phyloP scores from a whole-genome alignment of 805 yeast genomes.

The Myxozyma melibiosi region DNA sequence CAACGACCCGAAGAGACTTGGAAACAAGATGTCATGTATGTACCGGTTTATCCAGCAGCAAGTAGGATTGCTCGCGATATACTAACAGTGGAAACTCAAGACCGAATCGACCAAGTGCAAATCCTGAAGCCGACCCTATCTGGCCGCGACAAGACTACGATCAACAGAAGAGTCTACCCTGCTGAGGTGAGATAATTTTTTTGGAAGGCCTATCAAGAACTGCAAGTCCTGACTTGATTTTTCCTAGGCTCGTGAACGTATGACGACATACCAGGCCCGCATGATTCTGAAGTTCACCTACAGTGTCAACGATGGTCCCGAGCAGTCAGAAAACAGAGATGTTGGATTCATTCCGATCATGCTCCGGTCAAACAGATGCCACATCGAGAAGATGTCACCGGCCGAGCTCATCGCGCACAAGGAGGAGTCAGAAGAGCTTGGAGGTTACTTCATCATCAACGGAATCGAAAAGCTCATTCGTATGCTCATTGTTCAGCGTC shows the following conservation, averaged over 20 bases:
- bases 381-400: slow-evolving; percentile 81
- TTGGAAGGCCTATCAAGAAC: background rate
- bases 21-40: slow-evolving; percentile 69
- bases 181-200: slow-evolving; percentile 48
- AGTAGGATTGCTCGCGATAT: too few relatives aligned
- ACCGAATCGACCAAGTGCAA: slow-evolving; percentile 88
- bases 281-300: slow-evolving; percentile 77
- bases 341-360: slow-evolving; percentile 90
- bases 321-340: slow-evolving; percentile 75
- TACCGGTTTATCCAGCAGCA: background rate
- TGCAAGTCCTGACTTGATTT: background rate
- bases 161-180: slow-evolving; percentile 79
- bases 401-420: slow-evolving; percentile 70
- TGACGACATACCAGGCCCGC: slow-evolving; percentile 78
- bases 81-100: slow-evolving; percentile 34
- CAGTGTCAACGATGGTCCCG: slow-evolving; percentile 87
- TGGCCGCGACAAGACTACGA: slow-evolving; percentile 67
- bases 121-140: slow-evolving; percentile 84
- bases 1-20: slow-evolving; percentile 64
- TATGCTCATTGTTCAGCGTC: slow-evolving; percentile 95
- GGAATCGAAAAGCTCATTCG: slow-evolving; percentile 96
- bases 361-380: slow-evolving; percentile 90
- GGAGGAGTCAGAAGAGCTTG: slow-evolving; percentile 94
- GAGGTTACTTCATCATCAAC: slow-evolving; percentile 94
- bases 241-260: slow-evolving; percentile 73